Percentiles rank a stretch among this genome's conserved stretches.
These are phyloP conservation scores for Colletotrichum navitas DNA, from an alignment of 2,329 filamentous ascomycete species.

Conservation along the genomic window DNA sequence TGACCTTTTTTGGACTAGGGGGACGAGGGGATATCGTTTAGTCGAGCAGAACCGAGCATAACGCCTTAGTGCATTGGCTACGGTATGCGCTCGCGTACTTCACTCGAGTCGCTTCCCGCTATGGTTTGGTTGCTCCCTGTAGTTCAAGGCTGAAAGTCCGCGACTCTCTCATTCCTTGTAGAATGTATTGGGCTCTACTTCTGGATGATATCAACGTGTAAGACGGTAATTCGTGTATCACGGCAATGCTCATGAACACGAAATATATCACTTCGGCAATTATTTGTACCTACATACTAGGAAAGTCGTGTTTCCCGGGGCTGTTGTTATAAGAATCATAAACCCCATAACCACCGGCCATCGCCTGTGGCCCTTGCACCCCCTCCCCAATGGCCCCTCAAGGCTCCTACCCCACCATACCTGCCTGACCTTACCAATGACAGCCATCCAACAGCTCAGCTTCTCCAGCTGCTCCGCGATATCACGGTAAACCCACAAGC, in stretches of 20 bases:
- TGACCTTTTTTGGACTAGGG: background rate
- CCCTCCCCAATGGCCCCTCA: slow-evolving; percentile 21
- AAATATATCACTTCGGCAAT: background rate
- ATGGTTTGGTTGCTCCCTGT: too few species aligned
- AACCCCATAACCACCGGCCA: background rate
- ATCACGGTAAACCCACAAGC: slow-evolving; percentile 5
- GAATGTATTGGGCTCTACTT: background rate
- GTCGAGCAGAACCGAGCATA: too few species aligned
- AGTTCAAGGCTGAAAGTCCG: too few species aligned
- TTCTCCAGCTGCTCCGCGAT: slow-evolving; percentile 15
- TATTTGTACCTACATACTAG: background rate
- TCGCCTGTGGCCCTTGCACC: slow-evolving; percentile 26
- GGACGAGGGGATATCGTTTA: too few species aligned
- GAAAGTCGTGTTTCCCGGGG: background rate
- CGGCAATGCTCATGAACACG: background rate
- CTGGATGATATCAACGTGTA: background rate
- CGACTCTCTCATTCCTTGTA: background rate
- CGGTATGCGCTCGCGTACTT: too few species aligned
- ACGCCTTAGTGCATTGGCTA: background rate
- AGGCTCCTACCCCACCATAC: slow-evolving; percentile 44
- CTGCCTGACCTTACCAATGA: slow-evolving; percentile 34
- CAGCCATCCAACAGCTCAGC: slow-evolving; percentile 35
- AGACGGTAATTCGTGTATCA: too few species aligned
- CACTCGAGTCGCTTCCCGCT: background rate
- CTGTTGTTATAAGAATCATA: background rate